Conservation (phyloP, 345 rosid species). For the Brassica incana region DNA sequence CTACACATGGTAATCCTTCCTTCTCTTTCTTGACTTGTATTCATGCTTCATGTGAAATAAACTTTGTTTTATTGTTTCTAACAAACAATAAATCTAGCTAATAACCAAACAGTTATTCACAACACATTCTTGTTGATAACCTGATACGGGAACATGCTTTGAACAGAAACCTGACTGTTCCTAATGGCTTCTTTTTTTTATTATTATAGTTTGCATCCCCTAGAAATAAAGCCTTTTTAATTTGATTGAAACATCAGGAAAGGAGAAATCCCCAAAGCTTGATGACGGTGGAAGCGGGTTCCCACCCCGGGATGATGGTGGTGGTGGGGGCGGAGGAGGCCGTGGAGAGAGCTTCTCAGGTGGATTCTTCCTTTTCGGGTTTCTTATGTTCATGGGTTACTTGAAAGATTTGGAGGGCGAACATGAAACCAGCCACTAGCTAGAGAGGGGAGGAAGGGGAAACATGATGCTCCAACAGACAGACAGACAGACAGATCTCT, state of each 20-base stretch:
- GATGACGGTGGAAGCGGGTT: constrained; percentile 83
- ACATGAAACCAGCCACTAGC: constrained; percentile 39
- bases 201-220: not conserved
- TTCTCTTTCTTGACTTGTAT: not conserved
- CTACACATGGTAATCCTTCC: constrained; percentile 49
- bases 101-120: not conserved
- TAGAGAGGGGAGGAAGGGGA: not conserved
- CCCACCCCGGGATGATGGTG: constrained; percentile 72
- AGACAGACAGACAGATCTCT: not conserved
- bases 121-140: constrained; percentile 1
- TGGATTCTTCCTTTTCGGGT: constrained; percentile 83
- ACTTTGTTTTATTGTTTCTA: not conserved
- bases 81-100: constrained; percentile 6
- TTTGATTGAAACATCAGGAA: constrained; percentile 36
- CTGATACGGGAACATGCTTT: not conserved
- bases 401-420: constrained; percentile 77
- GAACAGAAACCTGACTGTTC: not conserved
- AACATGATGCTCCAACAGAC: constrained; percentile 5
- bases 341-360: constrained; percentile 87
- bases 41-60: not conserved
- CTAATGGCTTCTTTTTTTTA: not conserved
- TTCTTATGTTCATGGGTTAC: constrained; percentile 77
- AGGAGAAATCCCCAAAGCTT: constrained; percentile 59
- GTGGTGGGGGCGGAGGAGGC: constrained; percentile 80
- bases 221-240: constrained; percentile 4